These are phyloP conservation scores for Penicillium malachiteum DNA, from an alignment of 495 filamentous ascomycete species.

Conservation along the genomic window DNA sequence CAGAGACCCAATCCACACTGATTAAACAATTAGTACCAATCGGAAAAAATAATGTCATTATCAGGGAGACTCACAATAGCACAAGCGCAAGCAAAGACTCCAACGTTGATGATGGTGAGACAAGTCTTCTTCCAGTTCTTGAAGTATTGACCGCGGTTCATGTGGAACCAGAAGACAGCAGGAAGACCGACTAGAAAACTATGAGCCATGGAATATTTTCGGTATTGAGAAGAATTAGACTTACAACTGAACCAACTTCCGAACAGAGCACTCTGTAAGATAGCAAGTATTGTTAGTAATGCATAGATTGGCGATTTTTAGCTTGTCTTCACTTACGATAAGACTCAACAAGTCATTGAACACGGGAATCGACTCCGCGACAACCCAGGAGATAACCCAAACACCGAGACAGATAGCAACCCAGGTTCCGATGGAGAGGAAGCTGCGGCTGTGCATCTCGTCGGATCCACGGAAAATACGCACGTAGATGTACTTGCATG, in stretches of 20 bases:
- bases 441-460: constrained; percentile 56
- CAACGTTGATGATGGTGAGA: constrained; percentile 35
- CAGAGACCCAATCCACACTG: constrained; percentile 44
- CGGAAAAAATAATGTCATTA: too few species aligned
- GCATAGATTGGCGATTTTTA: too few species aligned
- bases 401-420: constrained; percentile 52
- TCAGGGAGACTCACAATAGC: constrained; percentile 41
- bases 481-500: constrained; percentile 64
- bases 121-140: constrained; percentile 26
- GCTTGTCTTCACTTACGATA: constrained; percentile 29
- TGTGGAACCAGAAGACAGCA: constrained; percentile 41
- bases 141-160: constrained; percentile 39
- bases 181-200: constrained; percentile 30
- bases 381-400: constrained; percentile 66
- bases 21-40: constrained; percentile 7
- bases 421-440: constrained; percentile 53
- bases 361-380: constrained; percentile 70
- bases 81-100: constrained; percentile 32
- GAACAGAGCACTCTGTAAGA: constrained; percentile 33
- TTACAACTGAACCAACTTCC: constrained; percentile 45
- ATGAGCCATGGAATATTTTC: constrained; percentile 1
- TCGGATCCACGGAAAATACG: constrained; percentile 56
- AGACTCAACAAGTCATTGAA: constrained; percentile 64
- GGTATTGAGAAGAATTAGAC: constrained; percentile 1
- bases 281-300: constrained; percentile 9